These are phyloP conservation scores for Neoboletus subvelutipes DNA, from an alignment of 768 basidiomycete genomes.

Conservation along the genomic window DNA sequence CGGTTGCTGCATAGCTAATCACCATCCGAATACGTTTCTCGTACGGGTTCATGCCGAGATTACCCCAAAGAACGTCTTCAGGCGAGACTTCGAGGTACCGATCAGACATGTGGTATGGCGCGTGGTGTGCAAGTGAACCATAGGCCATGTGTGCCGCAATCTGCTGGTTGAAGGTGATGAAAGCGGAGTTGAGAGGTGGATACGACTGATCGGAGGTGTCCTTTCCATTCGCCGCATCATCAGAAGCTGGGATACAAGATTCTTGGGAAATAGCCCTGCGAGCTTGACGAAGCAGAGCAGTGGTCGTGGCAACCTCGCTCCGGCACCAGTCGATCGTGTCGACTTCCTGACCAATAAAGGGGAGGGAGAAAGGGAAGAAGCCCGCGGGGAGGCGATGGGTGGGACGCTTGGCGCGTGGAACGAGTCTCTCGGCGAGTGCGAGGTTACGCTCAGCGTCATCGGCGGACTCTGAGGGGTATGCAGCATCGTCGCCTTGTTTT, in stretches of 20 bases:
- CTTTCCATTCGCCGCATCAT: constrained; percentile 17
- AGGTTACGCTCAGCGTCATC: constrained; percentile 31
- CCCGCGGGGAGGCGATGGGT: constrained; percentile 65
- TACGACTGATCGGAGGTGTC: constrained; percentile 38
- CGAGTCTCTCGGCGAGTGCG: constrained; percentile 49
- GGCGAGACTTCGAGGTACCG: constrained; percentile 83
- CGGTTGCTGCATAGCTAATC: constrained; percentile 72
- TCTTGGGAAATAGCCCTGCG: constrained; percentile 32
- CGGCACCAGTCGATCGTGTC: constrained; percentile 92
- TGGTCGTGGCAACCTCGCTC: constrained; percentile 63
- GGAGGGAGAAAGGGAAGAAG: constrained; percentile 54
- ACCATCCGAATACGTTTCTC: constrained; percentile 67
- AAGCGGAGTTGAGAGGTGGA: constrained; percentile 68
- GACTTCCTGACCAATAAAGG: constrained; percentile 81
- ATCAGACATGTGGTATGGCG: constrained; percentile 77
- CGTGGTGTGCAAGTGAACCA: constrained; percentile 73
- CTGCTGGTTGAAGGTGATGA: constrained; percentile 90
- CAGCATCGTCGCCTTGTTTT: constrained; percentile 33
- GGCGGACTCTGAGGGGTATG: constrained; percentile 16
- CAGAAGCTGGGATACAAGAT: constrained; percentile 20
- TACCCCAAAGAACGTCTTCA: constrained; percentile 89
- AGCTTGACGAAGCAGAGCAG: constrained; percentile 50
- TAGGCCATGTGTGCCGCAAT: constrained; percentile 89
- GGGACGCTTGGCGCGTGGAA: constrained; percentile 74
- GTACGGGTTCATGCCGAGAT: constrained; percentile 87